phyloP scores from a whole-genome alignment of 2,329 filamentous ascomycete species.

The Periconia macrospinosa region DNA sequence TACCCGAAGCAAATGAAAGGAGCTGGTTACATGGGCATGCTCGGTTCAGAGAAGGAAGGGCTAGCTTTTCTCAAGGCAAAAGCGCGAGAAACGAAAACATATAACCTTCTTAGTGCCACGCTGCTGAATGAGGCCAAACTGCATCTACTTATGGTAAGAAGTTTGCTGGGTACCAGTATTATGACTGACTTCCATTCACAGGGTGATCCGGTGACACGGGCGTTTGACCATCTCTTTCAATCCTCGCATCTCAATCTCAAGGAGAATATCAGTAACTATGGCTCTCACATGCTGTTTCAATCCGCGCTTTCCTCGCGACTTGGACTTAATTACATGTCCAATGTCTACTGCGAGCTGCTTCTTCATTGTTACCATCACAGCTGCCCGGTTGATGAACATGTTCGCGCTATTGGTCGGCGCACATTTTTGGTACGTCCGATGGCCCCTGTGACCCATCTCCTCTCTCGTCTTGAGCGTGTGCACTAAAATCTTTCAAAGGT shows the following conservation, averaged over 20 bases:
- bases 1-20: slow-evolving; percentile 75
- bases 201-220: slow-evolving; percentile 61
- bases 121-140: slow-evolving; percentile 85
- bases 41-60: slow-evolving; percentile 78
- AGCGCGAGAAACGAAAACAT: slow-evolving; percentile 84
- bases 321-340: slow-evolving; percentile 62
- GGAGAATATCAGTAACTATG: slow-evolving; percentile 73
- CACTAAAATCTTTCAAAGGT: slow-evolving; percentile 42
- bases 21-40: slow-evolving; percentile 70
- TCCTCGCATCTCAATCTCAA: slow-evolving; percentile 81
- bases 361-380: slow-evolving; percentile 69
- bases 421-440: slow-evolving; percentile 58
- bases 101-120: slow-evolving; percentile 79
- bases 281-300: slow-evolving; percentile 71
- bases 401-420: slow-evolving; percentile 73
- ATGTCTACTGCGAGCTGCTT: slow-evolving; percentile 71
- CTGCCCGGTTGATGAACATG: slow-evolving; percentile 72
- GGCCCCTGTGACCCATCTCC: too few relatives aligned
- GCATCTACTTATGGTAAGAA: slow-evolving; percentile 69
- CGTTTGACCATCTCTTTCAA: slow-evolving; percentile 78
- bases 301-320: slow-evolving; percentile 76
- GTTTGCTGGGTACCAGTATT: slow-evolving; percentile 1
- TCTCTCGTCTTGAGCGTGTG: too few relatives aligned
- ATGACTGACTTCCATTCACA: slow-evolving; percentile 22
- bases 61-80: slow-evolving; percentile 82